Conservation (phyloP, 805 yeast genomes). For the Millerago galiae region DNA sequence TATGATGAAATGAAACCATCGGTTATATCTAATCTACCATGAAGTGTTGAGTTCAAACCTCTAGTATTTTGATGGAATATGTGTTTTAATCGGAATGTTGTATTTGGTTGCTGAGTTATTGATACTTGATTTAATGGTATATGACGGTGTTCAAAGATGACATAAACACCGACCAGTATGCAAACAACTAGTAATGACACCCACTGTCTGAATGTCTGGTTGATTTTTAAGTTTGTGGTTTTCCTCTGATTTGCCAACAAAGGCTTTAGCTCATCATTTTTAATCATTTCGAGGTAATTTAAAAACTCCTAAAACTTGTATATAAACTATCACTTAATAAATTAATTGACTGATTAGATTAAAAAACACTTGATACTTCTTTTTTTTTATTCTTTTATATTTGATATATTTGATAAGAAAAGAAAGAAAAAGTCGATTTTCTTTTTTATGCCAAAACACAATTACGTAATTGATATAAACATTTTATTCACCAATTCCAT, state of each 20-base stretch:
- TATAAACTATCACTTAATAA: too few species aligned
- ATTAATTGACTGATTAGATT: too few species aligned
- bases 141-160: background rate
- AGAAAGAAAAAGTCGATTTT: background rate
- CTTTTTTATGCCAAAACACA: background rate
- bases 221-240: background rate
- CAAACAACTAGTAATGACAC: background rate
- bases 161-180: background rate
- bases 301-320: background rate
- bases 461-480: background rate
- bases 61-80: conserved; percentile 58
- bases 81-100: conserved; percentile 40
- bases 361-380: too few species aligned
- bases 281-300: background rate
- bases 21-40: conserved; percentile 47
- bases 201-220: background rate
- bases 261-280: conserved; percentile 1
- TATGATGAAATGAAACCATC: conserved; percentile 27
- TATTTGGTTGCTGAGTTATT: background rate
- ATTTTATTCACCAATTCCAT: conserved; percentile 20
- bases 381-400: too few species aligned
- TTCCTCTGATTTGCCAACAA: conserved; percentile 1
- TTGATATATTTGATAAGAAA: background rate
- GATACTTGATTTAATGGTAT: background rate
- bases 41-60: conserved; percentile 29